A percentile compares a stretch with the other conserved stretches of the same genome.
Conservation (phyloP, 1,284 basidiomycete genomes). For the Melampsora americana region DNA sequence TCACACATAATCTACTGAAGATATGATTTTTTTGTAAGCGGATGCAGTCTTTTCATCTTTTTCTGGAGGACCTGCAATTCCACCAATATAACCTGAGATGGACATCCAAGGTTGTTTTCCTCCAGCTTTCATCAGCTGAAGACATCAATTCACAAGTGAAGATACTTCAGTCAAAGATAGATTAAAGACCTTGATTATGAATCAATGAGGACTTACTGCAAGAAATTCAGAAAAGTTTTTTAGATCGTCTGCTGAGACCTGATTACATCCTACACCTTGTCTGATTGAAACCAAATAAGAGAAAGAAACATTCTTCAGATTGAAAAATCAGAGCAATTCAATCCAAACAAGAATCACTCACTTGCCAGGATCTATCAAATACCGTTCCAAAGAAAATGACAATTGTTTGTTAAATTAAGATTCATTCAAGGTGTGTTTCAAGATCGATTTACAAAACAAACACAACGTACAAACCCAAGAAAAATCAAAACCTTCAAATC, state of each 20-base stretch:
- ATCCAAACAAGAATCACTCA: not conserved
- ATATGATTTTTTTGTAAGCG: not conserved
- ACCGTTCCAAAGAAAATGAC: not conserved
- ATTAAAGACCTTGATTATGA: not conserved
- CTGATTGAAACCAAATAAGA: not conserved
- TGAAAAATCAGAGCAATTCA: not conserved
- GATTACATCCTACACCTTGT: not conserved
- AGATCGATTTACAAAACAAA: not conserved
- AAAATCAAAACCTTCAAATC: constrained; percentile 3
- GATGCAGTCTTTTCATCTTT: not conserved
- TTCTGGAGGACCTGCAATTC: not conserved
- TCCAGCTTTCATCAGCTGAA: not conserved
- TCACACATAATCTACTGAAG: not conserved
- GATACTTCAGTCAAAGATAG: not conserved
- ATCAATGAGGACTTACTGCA: not conserved
- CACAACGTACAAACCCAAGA: not conserved
- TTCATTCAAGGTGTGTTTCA: not conserved
- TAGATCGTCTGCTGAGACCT: not conserved
- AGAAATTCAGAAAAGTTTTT: not conserved
- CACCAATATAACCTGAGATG: constrained; percentile 4
- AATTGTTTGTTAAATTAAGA: not conserved
- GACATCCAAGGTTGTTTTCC: not conserved
- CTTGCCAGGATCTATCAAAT: not conserved
- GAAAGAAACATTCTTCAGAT: not conserved
- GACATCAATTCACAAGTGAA: not conserved